Conservation (phyloP, 805 yeast genomes). For the Yamadazyma nakazawae region DNA sequence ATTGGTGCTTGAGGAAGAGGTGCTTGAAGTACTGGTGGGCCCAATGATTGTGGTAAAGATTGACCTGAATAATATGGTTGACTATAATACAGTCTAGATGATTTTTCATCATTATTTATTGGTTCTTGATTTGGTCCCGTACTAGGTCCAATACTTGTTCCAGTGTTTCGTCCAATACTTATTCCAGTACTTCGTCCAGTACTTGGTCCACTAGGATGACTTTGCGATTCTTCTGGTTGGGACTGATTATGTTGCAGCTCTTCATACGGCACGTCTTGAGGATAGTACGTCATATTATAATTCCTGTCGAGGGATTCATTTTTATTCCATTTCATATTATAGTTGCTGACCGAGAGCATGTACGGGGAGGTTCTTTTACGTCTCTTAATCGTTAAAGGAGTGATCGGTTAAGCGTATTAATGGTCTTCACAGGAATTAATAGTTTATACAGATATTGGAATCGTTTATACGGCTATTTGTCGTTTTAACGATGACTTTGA, state of each 20-base stretch:
- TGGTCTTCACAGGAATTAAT: not conserved
- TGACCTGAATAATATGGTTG: not conserved
- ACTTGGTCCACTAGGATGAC: not conserved
- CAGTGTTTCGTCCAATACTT: not conserved
- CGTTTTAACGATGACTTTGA: too few relatives aligned
- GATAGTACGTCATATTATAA: conserved; percentile 1
- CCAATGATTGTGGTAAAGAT: not conserved
- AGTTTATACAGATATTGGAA: not conserved
- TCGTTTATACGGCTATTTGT: too few relatives aligned
- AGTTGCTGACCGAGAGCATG: not conserved
- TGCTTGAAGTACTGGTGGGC: not conserved
- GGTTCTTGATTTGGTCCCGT: not conserved
- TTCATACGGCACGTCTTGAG: not conserved
- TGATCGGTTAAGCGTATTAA: too few relatives aligned
- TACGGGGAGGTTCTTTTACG: not conserved
- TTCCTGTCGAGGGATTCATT: conserved; percentile 5
- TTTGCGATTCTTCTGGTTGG: not conserved
- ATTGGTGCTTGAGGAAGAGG: not conserved
- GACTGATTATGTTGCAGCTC: not conserved
- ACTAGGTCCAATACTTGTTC: not conserved
- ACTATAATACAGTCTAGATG: not conserved
- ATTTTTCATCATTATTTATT: not conserved
- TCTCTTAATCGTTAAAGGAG: too few relatives aligned
- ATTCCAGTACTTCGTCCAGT: not conserved
- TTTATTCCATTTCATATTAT: conserved; percentile 4